Base-by-base conservation (phyloP, 306 rosid species). In the Cucumis cinereus region DNA sequence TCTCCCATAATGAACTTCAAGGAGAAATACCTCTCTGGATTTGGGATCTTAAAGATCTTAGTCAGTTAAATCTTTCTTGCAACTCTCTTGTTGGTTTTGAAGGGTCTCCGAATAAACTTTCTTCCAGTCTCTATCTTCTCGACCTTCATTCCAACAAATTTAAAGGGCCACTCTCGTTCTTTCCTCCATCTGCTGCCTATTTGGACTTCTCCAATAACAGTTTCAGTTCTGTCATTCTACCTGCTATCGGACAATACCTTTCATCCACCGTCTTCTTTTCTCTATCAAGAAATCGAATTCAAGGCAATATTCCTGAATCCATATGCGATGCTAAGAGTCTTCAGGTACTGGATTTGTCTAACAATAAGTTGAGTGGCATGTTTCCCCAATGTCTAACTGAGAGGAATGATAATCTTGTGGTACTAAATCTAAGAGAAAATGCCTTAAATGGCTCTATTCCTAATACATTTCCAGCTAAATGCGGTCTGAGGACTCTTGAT, bases 71-170 rank as follows among this genome's bases (percentile, higher is more conserved):
- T 70, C 86, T 91, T 45, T 89, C 97, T 36, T 28, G 55, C 73
- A 91, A 91, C 74, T 41, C 23, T 0, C 43, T 91, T 10, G 11
- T 0, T 4, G 23, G 22, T 19, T 10, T 81, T 19, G 75, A 71
- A 41, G 81, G 77, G 49, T 68, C 77, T 23, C n/a, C 36, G 0
- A 24, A 15, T 0, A 63, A 80, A 71, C 12, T 28, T 8, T 4
- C 74, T 74, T 2, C 2, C 19, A 0, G 0, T 10, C 3, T 83
- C 13, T 2, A 0, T 4, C 0, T 82, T 35, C 66, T 84, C 12
- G 90, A 84, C 81, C 81, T 86, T 58, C 90, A 82, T 40, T 73
- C 67, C 26, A 86, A 86, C 73, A 24, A 75, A 22, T 22, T 86
- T 22, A 53, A 60, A 0, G 90, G 86, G 2, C 57, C 33, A n/a